Evolutionary conservation across 306 rosid species (phyloP).

Genomic region (Hippophae gyantsensis): DNA sequence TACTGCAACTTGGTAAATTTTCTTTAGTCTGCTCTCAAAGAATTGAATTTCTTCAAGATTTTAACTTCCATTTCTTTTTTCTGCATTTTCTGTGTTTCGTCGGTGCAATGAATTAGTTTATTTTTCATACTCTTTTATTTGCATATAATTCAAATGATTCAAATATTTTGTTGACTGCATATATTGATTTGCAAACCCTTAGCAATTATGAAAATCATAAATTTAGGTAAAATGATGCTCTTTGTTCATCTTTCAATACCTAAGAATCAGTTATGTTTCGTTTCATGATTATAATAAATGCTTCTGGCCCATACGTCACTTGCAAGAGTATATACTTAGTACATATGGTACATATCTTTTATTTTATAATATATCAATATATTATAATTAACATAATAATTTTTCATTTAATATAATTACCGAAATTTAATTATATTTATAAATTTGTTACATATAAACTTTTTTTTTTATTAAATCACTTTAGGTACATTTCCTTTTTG

Average conservation of each 20-base stretch:
- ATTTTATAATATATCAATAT: too few species aligned
- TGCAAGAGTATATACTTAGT: neutral
- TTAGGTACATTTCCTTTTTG: too few species aligned
- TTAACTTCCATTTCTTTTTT: neutral
- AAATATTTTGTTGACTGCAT: conserved; percentile 7
- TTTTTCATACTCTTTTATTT: neutral
- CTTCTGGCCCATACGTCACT: conserved; percentile 1
- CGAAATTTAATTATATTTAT: too few species aligned
- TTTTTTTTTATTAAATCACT: too few species aligned
- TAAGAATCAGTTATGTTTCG: conserved; percentile 1
- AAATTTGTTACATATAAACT: too few species aligned
- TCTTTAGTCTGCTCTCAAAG: too few species aligned
- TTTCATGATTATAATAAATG: conserved; percentile 18
- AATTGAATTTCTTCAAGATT: too few species aligned
- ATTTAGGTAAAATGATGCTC: neutral
- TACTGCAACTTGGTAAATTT: too few species aligned
- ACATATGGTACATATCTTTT: too few species aligned
- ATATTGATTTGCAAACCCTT: neutral
- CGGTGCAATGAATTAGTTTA: neutral
- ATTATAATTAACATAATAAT: too few species aligned
- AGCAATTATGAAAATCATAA: neutral
- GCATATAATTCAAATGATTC: neutral
- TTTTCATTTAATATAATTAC: too few species aligned
- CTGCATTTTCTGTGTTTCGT: conserved; percentile 4
- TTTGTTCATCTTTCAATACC: neutral